These are phyloP conservation scores for Colletotrichum theobromicola DNA, from an alignment of 2,329 filamentous ascomycete genomes.

Conservation along the genomic window DNA sequence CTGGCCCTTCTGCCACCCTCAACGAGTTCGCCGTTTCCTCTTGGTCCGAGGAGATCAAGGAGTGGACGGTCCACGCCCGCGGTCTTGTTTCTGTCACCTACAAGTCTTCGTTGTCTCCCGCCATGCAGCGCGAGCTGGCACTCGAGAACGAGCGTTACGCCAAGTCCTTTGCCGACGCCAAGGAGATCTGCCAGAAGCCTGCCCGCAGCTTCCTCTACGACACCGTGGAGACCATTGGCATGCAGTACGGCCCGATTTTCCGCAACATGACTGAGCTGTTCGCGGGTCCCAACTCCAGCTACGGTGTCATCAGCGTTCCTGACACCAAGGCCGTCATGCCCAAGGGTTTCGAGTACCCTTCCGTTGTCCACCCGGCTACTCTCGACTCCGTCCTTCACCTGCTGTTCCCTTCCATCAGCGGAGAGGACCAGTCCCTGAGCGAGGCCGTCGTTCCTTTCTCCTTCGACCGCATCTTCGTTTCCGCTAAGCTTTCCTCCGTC, in stretches of 20 bases:
- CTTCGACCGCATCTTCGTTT: constrained; percentile 14
- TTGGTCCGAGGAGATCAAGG: constrained; percentile 11
- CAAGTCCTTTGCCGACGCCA: constrained; percentile 2
- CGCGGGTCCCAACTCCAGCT: background rate
- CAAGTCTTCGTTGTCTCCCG: constrained; percentile 1
- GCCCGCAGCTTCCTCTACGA: constrained; percentile 19
- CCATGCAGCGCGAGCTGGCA: constrained; percentile 2
- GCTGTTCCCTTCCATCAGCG: constrained; percentile 15
- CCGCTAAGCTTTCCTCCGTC: background rate
- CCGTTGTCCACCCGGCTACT: constrained; percentile 17
- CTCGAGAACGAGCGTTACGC: constrained; percentile 9
- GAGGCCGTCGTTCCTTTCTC: constrained; percentile 14
- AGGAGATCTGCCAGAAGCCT: constrained; percentile 10
- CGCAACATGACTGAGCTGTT: constrained; percentile 19
- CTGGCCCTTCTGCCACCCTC: background rate
- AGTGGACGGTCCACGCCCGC: constrained; percentile 14
- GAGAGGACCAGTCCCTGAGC: constrained; percentile 5
- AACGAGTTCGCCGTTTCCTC: constrained; percentile 19
- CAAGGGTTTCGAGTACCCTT: constrained; percentile 15
- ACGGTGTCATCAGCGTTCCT: constrained; percentile 4
- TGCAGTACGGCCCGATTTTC: constrained; percentile 23
- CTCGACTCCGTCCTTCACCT: constrained; percentile 22
- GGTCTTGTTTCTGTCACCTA: constrained; percentile 18
- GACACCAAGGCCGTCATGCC: constrained; percentile 19
- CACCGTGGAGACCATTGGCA: constrained; percentile 18